phyloP scores from a whole-genome alignment of 495 filamentous ascomycete genomes.

The Xylaria castorea region DNA sequence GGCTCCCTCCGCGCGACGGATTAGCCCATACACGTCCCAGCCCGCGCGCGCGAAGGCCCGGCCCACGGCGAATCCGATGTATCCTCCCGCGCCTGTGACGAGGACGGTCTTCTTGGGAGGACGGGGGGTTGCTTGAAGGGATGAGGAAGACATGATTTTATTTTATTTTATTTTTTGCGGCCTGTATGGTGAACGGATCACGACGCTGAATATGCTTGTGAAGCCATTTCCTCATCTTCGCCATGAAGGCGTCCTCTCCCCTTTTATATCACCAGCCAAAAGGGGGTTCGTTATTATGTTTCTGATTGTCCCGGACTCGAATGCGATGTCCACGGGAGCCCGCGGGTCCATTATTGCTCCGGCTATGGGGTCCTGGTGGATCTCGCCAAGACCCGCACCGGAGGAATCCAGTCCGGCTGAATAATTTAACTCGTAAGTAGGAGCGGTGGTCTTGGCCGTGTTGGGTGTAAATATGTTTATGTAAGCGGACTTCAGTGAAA shows the following conservation, averaged over 20 bases:
- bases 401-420: conserved; percentile 9
- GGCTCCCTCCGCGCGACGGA: conserved; percentile 39
- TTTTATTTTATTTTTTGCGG: not conserved
- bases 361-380: not conserved
- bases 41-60: conserved; percentile 50
- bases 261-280: conserved; percentile 7
- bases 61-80: conserved; percentile 51
- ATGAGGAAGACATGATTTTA: conserved; percentile 10
- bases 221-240: not conserved
- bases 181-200: not conserved
- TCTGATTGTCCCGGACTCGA: too few species aligned
- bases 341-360: conserved; percentile 4
- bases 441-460: not conserved
- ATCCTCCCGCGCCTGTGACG: conserved; percentile 52
- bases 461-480: not conserved
- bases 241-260: not conserved
- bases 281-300: too few species aligned
- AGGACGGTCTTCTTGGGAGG: conserved; percentile 40
- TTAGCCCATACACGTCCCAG: conserved; percentile 46
- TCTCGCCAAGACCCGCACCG: not conserved
- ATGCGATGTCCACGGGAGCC: not conserved
- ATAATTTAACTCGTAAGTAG: not conserved
- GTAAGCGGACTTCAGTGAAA: not conserved
- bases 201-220: not conserved
- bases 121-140: conserved; percentile 9